Conservation (phyloP, 2,329 filamentous ascomycete genomes). For the Thermomyces lanuginosus region DNA sequence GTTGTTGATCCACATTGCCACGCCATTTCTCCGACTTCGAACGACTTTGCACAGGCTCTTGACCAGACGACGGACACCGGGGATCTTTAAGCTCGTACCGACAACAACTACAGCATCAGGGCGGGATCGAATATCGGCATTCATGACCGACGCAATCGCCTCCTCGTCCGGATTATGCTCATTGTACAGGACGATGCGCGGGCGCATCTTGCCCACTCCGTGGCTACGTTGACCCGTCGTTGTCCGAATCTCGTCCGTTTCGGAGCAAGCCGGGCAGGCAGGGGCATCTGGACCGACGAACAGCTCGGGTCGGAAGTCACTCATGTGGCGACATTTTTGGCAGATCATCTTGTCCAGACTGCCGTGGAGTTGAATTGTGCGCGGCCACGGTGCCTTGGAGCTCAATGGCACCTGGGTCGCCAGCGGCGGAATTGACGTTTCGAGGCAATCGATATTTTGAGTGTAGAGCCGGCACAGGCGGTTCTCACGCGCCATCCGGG, state of each 20-base stretch:
- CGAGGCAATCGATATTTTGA: slow-evolving; percentile 93
- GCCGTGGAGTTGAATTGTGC: slow-evolving; percentile 83
- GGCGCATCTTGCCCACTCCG: slow-evolving; percentile 75
- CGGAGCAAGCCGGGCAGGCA: slow-evolving; percentile 57
- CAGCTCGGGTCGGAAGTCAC: slow-evolving; percentile 57
- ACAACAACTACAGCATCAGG: slow-evolving; percentile 91
- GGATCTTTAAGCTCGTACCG: slow-evolving; percentile 88
- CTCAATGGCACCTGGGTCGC: slow-evolving; percentile 66
- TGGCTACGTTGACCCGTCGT: slow-evolving; percentile 76
- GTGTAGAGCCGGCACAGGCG: slow-evolving; percentile 82
- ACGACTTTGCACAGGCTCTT: slow-evolving; percentile 81
- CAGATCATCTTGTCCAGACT: slow-evolving; percentile 94
- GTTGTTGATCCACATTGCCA: slow-evolving; percentile 89
- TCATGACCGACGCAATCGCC: slow-evolving; percentile 81
- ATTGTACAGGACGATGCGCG: slow-evolving; percentile 92
- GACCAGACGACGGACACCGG: slow-evolving; percentile 75
- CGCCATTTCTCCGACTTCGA: slow-evolving; percentile 57
- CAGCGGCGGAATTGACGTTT: slow-evolving; percentile 66
- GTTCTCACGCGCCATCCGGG: slow-evolving; percentile 72
- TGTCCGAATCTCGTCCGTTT: slow-evolving; percentile 59
- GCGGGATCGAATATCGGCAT: slow-evolving; percentile 65
- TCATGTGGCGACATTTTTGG: slow-evolving; percentile 70
- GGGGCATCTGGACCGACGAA: slow-evolving; percentile 78
- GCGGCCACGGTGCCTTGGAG: slow-evolving; percentile 78
- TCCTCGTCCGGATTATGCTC: slow-evolving; percentile 94